Percentiles rank a stretch among this genome's conserved stretches.
Evolutionary conservation across 192 early-diverging fungal genomes (phyloP).

Genomic region (Linnemannia schmuckeri): DNA sequence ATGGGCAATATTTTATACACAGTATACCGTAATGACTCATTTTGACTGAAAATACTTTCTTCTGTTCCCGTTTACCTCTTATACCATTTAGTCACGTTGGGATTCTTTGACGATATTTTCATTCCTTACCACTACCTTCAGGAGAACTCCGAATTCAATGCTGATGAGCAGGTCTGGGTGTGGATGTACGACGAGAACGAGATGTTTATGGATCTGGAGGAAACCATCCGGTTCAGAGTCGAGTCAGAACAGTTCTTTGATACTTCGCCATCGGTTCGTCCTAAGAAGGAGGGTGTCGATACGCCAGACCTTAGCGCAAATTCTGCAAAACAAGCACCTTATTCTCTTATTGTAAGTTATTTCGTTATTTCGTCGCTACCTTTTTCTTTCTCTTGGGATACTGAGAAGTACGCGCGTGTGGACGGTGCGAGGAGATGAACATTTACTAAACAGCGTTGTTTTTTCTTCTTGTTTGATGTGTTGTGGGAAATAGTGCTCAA

Average conservation of each 20-base stretch:
- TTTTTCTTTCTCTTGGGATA: background rate
- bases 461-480: background rate
- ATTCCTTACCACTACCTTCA: slow-evolving; percentile 80
- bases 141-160: slow-evolving; percentile 73
- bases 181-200: slow-evolving; percentile 86
- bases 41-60: background rate
- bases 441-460: background rate
- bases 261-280: slow-evolving; percentile 69
- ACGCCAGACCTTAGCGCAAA: slow-evolving; percentile 62
- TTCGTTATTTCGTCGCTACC: background rate
- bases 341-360: slow-evolving; percentile 62
- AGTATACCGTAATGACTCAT: background rate
- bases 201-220: slow-evolving; percentile 87
- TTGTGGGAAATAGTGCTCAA: slow-evolving; percentile 64
- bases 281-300: slow-evolving; percentile 61
- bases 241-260: slow-evolving; percentile 82
- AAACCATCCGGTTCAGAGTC: slow-evolving; percentile 83
- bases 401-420: background rate
- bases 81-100: slow-evolving; percentile 73
- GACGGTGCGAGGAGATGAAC: too few relatives aligned
- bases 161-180: slow-evolving; percentile 84
- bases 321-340: slow-evolving; percentile 66
- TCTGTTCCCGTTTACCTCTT: background rate
- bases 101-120: slow-evolving; percentile 93
- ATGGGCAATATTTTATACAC: background rate